phyloP scores from a whole-genome alignment of 257 asterid genomes.

The Ocimum tenuiflorum region DNA sequence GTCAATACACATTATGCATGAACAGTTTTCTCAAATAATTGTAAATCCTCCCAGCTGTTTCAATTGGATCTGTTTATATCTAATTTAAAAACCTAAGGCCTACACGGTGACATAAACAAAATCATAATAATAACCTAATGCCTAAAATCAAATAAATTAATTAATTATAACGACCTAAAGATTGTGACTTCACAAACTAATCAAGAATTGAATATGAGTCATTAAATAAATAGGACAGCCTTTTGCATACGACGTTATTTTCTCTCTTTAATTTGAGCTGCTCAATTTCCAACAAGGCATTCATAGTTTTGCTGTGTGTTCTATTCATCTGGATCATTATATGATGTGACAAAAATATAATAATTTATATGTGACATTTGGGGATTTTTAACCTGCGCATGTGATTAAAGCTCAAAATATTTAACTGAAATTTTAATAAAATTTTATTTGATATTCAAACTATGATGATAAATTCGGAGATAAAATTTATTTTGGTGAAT shows the following conservation, averaged over 20 bases:
- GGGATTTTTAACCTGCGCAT: not conserved
- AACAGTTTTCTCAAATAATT: not conserved
- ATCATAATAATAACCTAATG: not conserved
- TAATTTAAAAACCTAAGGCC: not conserved
- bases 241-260: too few relatives aligned
- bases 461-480: too few relatives aligned
- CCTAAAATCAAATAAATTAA: not conserved
- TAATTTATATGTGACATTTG: not conserved
- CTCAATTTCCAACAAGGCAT: conserved; percentile 21
- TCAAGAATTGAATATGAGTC: not conserved
- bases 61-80: not conserved
- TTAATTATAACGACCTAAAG: not conserved
- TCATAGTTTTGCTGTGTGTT: not conserved
- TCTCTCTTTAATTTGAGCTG: conserved; percentile 2
- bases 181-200: not conserved
- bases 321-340: not conserved
- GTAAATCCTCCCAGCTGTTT: not conserved
- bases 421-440: too few relatives aligned
- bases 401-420: too few relatives aligned
- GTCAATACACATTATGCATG: not conserved
- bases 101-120: not conserved
- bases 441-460: too few relatives aligned
- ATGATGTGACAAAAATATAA: not conserved
- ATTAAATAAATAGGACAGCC: not conserved
- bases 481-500: too few relatives aligned